phyloP scores from a whole-genome alignment of 2,329 filamentous ascomycete species.

The Xenoacremonium recifei region DNA sequence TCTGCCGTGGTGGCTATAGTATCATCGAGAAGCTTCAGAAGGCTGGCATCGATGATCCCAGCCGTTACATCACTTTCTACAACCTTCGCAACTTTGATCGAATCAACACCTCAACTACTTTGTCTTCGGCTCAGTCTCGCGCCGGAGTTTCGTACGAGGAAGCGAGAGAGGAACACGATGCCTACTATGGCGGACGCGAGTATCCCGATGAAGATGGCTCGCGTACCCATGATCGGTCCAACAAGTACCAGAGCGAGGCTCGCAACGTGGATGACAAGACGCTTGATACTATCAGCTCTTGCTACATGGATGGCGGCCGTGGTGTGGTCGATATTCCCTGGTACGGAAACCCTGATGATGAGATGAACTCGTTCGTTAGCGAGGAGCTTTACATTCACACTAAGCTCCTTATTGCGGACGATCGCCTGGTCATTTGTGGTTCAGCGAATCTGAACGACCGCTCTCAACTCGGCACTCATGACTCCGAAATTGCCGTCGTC shows the following conservation, averaged over 20 bases:
- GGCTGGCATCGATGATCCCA: constrained; percentile 67
- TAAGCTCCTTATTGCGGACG: constrained; percentile 78
- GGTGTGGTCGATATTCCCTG: constrained; percentile 62
- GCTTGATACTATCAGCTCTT: constrained; percentile 75
- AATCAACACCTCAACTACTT: constrained; percentile 67
- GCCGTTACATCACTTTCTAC: constrained; percentile 78
- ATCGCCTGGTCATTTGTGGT: constrained; percentile 78
- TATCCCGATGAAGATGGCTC: constrained; percentile 33
- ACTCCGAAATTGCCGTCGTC: constrained; percentile 86
- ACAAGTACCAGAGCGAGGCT: constrained; percentile 71
- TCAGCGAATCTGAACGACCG: constrained; percentile 59
- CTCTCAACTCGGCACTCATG: constrained; percentile 79
- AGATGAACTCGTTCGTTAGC: constrained; percentile 60
- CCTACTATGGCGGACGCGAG: constrained; percentile 49
- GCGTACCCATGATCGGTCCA: constrained; percentile 50
- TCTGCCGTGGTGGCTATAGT: constrained; percentile 72
- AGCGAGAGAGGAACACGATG: constrained; percentile 63
- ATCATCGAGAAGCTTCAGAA: constrained; percentile 71
- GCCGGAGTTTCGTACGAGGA: constrained; percentile 68
- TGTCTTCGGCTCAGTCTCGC: constrained; percentile 58
- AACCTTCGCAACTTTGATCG: constrained; percentile 83
- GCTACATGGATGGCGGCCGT: constrained; percentile 78
- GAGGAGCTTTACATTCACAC: constrained; percentile 64
- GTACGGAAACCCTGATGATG: constrained; percentile 52
- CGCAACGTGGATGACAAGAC: constrained; percentile 51